phyloP scores from a whole-genome alignment of 306 rosid species.

The Datisca glomerata region DNA sequence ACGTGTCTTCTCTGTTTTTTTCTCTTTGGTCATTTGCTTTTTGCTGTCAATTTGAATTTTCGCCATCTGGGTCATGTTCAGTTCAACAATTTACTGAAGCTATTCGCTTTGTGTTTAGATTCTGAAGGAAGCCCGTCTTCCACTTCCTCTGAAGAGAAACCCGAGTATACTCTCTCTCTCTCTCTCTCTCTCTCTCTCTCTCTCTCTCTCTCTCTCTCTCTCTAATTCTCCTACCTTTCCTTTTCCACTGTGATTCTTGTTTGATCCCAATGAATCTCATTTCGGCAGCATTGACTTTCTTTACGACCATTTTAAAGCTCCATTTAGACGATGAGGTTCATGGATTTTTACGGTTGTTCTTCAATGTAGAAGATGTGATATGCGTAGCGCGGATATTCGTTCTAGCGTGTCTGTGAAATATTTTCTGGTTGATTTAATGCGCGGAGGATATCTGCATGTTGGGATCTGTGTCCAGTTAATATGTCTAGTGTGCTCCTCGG shows the following conservation, averaged over 20 bases:
- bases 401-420: neutral
- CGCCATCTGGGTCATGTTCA: slow-evolving; percentile 20
- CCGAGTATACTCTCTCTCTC: slow-evolving; percentile 42
- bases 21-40: neutral
- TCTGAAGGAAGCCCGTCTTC: slow-evolving; percentile 62
- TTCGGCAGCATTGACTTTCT: slow-evolving; percentile 3
- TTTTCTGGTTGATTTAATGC: slow-evolving; percentile 18
- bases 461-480: slow-evolving; percentile 21
- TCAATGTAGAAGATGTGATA: neutral
- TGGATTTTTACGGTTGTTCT: slow-evolving; percentile 10
- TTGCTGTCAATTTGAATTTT: slow-evolving; percentile 13
- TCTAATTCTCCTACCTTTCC: slow-evolving; percentile 5
- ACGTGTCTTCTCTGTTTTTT: slow-evolving; percentile 13
- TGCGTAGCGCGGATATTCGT: neutral
- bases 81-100: slow-evolving; percentile 28
- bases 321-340: neutral
- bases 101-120: slow-evolving; percentile 41
- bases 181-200: slow-evolving; percentile 4
- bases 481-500: slow-evolving; percentile 6
- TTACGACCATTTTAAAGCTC: slow-evolving; percentile 11
- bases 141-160: slow-evolving; percentile 38
- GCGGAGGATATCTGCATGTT: slow-evolving; percentile 37
- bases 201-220: slow-evolving; percentile 10
- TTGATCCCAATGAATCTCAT: slow-evolving; percentile 7
- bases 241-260: slow-evolving; percentile 17